Percentiles rank a stretch among this genome's conserved stretches.
Evolutionary conservation across 2,329 filamentous ascomycete species (phyloP).

Genomic region (Pseudopithomyces chartarum): DNA sequence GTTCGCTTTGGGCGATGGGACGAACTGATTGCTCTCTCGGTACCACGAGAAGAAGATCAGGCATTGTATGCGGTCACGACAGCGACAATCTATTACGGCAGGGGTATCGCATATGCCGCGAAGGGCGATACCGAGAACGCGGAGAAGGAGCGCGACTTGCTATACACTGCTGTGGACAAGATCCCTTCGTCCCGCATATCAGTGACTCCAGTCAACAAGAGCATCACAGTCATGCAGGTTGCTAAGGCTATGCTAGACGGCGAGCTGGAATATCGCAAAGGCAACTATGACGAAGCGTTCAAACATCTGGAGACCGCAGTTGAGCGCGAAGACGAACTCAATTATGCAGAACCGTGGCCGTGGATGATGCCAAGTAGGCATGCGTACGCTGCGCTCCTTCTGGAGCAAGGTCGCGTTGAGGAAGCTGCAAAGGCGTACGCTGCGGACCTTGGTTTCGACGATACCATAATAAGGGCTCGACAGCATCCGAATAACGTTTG

Average conservation of each 20-base stretch:
- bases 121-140: conserved; percentile 62
- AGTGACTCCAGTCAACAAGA: conserved; percentile 70
- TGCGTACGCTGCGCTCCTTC: conserved; percentile 70
- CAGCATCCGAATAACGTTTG: conserved; percentile 77
- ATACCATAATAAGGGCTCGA: conserved; percentile 65
- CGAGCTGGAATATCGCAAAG: conserved; percentile 72
- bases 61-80: conserved; percentile 71
- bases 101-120: conserved; percentile 69
- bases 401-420: conserved; percentile 64
- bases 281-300: conserved; percentile 65
- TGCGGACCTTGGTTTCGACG: conserved; percentile 49
- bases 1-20: conserved; percentile 76
- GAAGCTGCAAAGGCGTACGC: conserved; percentile 46
- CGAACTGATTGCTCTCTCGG: conserved; percentile 61
- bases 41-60: conserved; percentile 60
- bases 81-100: conserved; percentile 70
- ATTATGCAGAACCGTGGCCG: conserved; percentile 77
- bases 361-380: conserved; percentile 80
- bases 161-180: conserved; percentile 55
- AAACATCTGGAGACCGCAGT: conserved; percentile 62
- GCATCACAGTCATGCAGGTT: conserved; percentile 66
- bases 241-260: conserved; percentile 69
- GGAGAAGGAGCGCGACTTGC: conserved; percentile 55
- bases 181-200: conserved; percentile 64
- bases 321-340: conserved; percentile 64